Base-by-base conservation (phyloP, 352 stramenopile genomes). In the Globisporangium solare region DNA sequence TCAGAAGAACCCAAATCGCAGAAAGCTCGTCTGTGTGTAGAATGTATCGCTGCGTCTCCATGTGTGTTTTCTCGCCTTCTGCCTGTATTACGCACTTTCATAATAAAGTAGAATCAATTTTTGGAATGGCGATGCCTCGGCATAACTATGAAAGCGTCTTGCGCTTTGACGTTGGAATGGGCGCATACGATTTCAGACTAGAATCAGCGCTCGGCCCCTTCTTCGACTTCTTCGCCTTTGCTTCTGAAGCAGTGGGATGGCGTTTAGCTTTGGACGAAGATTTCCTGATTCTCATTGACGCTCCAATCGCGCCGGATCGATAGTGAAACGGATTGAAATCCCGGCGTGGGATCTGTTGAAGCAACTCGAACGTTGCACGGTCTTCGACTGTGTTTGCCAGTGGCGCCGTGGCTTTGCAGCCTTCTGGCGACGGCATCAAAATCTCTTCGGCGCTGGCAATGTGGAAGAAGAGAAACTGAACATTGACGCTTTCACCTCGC, bases 1-100 rank as follows among this genome's bases (percentile, higher is more conserved):
- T 32, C 85, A 94, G 66, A 89, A 71, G 57, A 76, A 91, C 60
- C 85, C 85, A 55, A 94, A 94, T 59, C 82, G 85, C 59, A 65
- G 64, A 67, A 65, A 57, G 47, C 77, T 94, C 65, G 64, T 94
- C 49, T 90, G 78, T 14, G 85, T 94, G 58, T 94, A 92, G 68
- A 54, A 43, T 40, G 52, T 59, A 62, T 24, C 43, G 45, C 12
- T 60, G 17, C 27, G 27, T 32, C 40, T 41, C 46, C 52, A 32
- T 32, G 41, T 54, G 35, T 45, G 41, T 41, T 22, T 22, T 51
- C 27, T 52, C 39, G 49, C 42, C 48, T 61, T 17, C 27, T 24
- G 42, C 42, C 37, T 47, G 17, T 56, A 47, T 47, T 47, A n/a
- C 39, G 39, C 39, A 43, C 39, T 47, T 54, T 18, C 48, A 54